Percentiles rank a stretch among this genome's conserved stretches.
Evolutionary conservation across 768 basidiomycete genomes (phyloP).

Genomic region (Leccinum pellstonianum): DNA sequence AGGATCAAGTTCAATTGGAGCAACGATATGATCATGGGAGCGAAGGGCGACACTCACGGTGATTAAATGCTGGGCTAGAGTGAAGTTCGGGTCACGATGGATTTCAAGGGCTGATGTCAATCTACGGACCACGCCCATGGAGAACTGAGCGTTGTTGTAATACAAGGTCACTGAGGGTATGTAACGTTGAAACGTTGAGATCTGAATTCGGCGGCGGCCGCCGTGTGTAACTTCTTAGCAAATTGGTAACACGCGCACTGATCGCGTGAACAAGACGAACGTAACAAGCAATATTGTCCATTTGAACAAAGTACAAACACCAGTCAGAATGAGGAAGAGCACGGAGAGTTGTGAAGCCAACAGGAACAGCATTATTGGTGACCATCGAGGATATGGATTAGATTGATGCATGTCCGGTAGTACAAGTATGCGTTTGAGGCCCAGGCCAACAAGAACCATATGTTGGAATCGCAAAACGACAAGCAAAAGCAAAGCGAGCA

Average conservation of each 20-base stretch:
- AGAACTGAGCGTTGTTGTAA: slow-evolving; percentile 1
- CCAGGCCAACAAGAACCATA: slow-evolving; percentile 24
- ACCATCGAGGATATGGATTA: slow-evolving; percentile 24
- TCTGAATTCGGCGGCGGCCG: background rate
- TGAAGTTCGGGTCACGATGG: slow-evolving; percentile 50
- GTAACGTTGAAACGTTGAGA: background rate
- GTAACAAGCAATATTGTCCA: background rate
- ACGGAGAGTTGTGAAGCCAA: slow-evolving; percentile 9
- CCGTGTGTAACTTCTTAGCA: background rate
- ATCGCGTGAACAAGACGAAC: background rate
- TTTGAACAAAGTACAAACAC: background rate
- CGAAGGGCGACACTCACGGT: slow-evolving; percentile 38
- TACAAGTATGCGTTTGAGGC: slow-evolving; percentile 32
- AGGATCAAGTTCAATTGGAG: background rate
- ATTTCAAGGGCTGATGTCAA: slow-evolving; percentile 45
- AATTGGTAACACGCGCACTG: background rate
- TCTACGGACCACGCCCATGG: slow-evolving; percentile 28
- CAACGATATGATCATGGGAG: background rate
- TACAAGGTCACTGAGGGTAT: background rate
- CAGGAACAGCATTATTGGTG: slow-evolving; percentile 6
- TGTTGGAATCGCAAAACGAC: slow-evolving; percentile 30
- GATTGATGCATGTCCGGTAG: slow-evolving; percentile 33
- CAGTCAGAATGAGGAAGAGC: background rate
- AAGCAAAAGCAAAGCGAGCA: slow-evolving; percentile 27
- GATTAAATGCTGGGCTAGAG: slow-evolving; percentile 56